Conservation (phyloP, 225 moss, liverwort and hornwort species). For the Climacium dendroides region DNA sequence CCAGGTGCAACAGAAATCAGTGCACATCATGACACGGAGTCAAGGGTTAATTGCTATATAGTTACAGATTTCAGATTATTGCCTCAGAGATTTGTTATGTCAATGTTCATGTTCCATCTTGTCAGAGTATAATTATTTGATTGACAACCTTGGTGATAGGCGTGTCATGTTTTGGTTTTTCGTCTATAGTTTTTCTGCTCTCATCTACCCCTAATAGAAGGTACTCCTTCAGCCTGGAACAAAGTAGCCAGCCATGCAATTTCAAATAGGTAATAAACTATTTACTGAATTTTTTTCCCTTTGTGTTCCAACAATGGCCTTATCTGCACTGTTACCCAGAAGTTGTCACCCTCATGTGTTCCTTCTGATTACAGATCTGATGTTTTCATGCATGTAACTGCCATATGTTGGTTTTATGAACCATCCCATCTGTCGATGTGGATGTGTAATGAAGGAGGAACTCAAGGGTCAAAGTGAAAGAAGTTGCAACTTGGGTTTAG, state of each 20-base stretch:
- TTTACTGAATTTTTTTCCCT: not conserved
- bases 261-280: not conserved
- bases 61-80: not conserved
- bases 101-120: not conserved
- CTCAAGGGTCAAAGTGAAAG: not conserved
- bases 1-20: constrained; percentile 39
- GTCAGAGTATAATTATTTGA: not conserved
- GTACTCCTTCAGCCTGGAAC: not conserved
- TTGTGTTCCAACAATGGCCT: not conserved
- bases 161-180: not conserved
- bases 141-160: not conserved
- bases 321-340: not conserved
- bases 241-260: not conserved
- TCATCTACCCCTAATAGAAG: not conserved
- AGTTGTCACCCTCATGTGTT: not conserved
- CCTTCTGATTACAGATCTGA: not conserved
- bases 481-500: not conserved
- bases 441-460: not conserved
- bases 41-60: not conserved
- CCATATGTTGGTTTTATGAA: constrained; percentile 41
- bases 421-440: constrained; percentile 6
- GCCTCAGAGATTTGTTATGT: not conserved
- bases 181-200: not conserved
- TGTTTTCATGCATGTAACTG: not conserved
- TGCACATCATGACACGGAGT: not conserved